Evolutionary conservation across 441 rosid species (phyloP), one percentile per base, ranked within the genome.

Genomic region (Mallotus repandus): DNA sequence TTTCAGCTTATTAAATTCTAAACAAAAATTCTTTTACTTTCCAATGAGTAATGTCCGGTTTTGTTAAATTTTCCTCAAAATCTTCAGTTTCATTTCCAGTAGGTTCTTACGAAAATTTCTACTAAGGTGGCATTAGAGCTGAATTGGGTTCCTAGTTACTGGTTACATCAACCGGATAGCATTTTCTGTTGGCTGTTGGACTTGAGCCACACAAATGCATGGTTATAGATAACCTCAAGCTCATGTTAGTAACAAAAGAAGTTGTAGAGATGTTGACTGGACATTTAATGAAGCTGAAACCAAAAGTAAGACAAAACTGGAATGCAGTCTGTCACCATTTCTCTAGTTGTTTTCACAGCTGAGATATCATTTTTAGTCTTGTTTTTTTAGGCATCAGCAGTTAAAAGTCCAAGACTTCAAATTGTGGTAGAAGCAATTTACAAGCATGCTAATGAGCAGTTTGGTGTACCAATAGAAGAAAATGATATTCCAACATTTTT

Each of bases 401-500:
- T 15, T 58, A n/a, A 55, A 32, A 45, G 0, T 3, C 43, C 56
- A 49, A 43, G 69, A 43, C 65, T 59, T 69, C 62, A 71, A 64
- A 75, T 54, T 22, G 35, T 49, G 21, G 55, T 57, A 41, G 63
- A 68, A 74, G 67, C 68, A 74, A 52, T 56, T 52, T 56, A 7
- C 10, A 72, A 63, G 72, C 69, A 38, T 52, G 61, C 48, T 35
- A 70, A 60, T 49, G 15, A 2, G 16, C 59, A 72, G 70, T 74
- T 74, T 53, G 85, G 73, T 73, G 68, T 52, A 71, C 68, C 82
- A 63, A 69, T 66, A 77, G 49, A 53, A 70, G 88, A 85, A 77
- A 80, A 82, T 63, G 82, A 86, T 68, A 70, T 62, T 66, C 74
- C 80, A 83, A 77, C 87, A 22, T 76, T 70, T 54, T 35, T 35